phyloP scores from a whole-genome alignment of 495 filamentous ascomycete species.

The Rhypophila decipiens region DNA sequence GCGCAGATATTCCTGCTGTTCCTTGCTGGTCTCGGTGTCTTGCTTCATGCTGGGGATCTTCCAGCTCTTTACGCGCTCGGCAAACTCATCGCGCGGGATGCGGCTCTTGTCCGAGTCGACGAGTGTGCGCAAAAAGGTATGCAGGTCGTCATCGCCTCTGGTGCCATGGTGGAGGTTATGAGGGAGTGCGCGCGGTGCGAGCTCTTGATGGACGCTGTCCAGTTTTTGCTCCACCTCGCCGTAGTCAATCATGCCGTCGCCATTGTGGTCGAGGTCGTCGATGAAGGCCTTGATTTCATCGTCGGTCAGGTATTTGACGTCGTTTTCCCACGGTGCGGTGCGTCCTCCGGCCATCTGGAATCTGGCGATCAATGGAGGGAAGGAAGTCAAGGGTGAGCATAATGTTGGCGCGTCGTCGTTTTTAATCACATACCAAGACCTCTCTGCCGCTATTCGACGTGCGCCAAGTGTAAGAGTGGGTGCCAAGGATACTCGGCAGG shows the following conservation, averaged over 20 bases:
- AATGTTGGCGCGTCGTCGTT: too few relatives aligned
- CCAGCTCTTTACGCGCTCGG: slow-evolving; percentile 23
- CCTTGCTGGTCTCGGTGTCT: slow-evolving; percentile 8
- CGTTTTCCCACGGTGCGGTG: not conserved
- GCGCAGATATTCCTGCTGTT: slow-evolving; percentile 3
- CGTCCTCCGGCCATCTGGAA: not conserved
- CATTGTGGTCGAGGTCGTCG: slow-evolving; percentile 32
- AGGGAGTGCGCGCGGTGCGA: slow-evolving; percentile 21
- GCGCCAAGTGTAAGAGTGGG: not conserved
- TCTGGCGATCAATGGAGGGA: not conserved
- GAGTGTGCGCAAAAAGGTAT: slow-evolving; percentile 29
- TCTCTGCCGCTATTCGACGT: not conserved
- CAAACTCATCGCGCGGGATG: slow-evolving; percentile 27
- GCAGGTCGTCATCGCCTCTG: slow-evolving; percentile 13
- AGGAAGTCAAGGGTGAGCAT: not conserved
- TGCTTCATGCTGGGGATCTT: slow-evolving; percentile 24
- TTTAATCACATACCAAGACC: not conserved
- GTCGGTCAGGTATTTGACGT: slow-evolving; percentile 15
- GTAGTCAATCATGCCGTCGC: slow-evolving; percentile 30
- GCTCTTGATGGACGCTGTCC: slow-evolving; percentile 28
- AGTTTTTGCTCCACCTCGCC: slow-evolving; percentile 30
- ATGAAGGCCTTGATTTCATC: slow-evolving; percentile 19
- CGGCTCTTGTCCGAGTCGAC: slow-evolving; percentile 20
- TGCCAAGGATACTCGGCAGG: not conserved
- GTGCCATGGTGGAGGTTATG: slow-evolving; percentile 17